Conservation (phyloP, 140 eudicot species). For the Ambrosia hybrid region DNA sequence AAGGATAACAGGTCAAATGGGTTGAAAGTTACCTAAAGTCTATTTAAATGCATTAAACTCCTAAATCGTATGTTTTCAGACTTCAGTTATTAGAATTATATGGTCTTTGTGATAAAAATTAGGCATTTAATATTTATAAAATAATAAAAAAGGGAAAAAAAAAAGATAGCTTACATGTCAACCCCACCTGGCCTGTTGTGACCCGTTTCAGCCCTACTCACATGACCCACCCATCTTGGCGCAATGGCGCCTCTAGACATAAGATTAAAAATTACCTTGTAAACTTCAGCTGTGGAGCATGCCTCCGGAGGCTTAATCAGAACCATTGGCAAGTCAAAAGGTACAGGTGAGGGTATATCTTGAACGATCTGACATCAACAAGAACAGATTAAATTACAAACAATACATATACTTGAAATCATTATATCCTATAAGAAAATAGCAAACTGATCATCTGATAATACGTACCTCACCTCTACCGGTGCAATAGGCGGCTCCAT, state of each 20-base stretch:
- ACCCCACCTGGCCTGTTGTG: not conserved
- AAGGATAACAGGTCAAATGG: conserved; percentile 6
- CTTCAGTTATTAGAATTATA: not conserved
- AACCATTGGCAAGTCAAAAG: conserved; percentile 83
- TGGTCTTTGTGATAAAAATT: not conserved
- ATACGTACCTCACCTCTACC: conserved; percentile 96
- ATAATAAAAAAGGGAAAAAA: not conserved
- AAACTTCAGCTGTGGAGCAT: conserved; percentile 94
- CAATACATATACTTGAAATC: no score
- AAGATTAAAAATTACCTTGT: conserved; percentile 58
- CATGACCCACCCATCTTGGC: not conserved
- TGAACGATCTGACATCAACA: conserved; percentile 58
- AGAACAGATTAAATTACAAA: not conserved
- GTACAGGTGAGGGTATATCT: conserved; percentile 65
- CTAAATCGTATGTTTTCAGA: no score
- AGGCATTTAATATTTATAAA: conserved; percentile 3
- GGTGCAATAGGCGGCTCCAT: conserved; percentile 94
- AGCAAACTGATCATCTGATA: not conserved
- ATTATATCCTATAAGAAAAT: not conserved
- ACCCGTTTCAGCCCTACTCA: not conserved
- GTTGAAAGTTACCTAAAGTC: no score
- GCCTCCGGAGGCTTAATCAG: conserved; percentile 93
- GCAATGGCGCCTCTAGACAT: not conserved
- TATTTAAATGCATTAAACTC: no score
- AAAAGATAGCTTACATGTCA: not conserved